Base-by-base conservation (phyloP, 163 green algal genomes). In the Prototheca wickerhamii region DNA sequence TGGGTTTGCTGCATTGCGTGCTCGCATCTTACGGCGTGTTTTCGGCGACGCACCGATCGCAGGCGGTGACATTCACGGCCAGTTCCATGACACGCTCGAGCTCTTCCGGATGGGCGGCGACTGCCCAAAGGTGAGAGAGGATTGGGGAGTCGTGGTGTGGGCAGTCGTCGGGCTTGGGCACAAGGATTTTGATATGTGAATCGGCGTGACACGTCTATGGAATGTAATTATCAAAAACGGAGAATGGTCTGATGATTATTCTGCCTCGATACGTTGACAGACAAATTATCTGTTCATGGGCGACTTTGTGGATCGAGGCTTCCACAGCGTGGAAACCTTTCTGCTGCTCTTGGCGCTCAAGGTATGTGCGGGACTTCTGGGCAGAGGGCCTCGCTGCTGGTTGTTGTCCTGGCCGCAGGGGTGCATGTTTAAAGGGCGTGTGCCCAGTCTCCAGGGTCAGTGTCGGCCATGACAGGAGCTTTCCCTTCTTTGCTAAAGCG, bases 281-380 rank as follows among this genome's bases (percentile, higher is more conserved):
- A 98, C 91, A 18, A 98, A 97, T 76, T 99, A 98, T 62, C 71
- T 98, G 32, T 99, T 99, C 78, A 94, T 99, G 88, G 93, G 93
- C 4, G 93, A 99, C 82, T 99, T 97, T 75, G 93, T 99, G 17
- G 92, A 98, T 68, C 76, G 92, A 5, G 91, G 90, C 29, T 98
- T 93, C 65, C 89, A 93, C 69, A 87, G 73, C 44, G 91, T 98
- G 30, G 93, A 98, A 69, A 98, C 91, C 8, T 96, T 97, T 37
- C 83, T 92, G 8, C 76, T 99, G 55, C 79, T 99, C 43, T 80
- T 99, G 32, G 90, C 92, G 1, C 77, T 99, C 12, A 99, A 99
- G 84, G 92, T 96, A 43, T 33, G 63, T 58, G 61, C 25, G 31
- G 0, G 7, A 18, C 17, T 50, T 34, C 35, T 37, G 25, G 21